Evolutionary conservation across 805 yeast genomes (phyloP).

Genomic region (Pichia nakasei): DNA sequence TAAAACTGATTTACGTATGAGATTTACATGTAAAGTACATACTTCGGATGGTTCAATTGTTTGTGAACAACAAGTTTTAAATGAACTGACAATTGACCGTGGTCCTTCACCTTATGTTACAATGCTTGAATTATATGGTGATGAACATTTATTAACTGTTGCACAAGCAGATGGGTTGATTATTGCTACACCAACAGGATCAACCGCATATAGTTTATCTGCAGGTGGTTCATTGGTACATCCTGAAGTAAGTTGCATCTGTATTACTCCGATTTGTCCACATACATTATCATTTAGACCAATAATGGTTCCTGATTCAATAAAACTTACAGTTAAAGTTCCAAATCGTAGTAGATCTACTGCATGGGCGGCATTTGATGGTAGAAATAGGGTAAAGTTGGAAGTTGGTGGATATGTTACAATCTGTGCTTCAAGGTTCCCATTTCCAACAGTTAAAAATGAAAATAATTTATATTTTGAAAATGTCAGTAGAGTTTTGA

Average conservation of each 20-base stretch:
- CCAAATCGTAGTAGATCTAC: constrained; percentile 74
- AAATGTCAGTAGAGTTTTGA: constrained; percentile 73
- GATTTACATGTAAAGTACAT: constrained; percentile 74
- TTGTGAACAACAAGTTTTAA: constrained; percentile 69
- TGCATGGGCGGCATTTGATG: constrained; percentile 97
- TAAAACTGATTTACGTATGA: constrained; percentile 71
- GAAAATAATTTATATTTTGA: constrained; percentile 73
- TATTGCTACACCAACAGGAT: constrained; percentile 91
- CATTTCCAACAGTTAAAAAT: constrained; percentile 86
- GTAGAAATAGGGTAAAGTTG: constrained; percentile 77
- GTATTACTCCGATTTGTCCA: constrained; percentile 94
- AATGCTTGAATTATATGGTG: constrained; percentile 82
- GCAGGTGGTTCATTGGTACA: constrained; percentile 96
- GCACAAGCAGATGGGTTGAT: constrained; percentile 94
- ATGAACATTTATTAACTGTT: constrained; percentile 72
- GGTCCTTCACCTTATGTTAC: constrained; percentile 93
- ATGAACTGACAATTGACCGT: constrained; percentile 84
- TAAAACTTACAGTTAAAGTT: constrained; percentile 73
- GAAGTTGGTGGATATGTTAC: constrained; percentile 78
- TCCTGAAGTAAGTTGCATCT: constrained; percentile 86
- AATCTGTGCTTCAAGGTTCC: constrained; percentile 77
- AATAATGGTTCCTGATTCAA: constrained; percentile 85
- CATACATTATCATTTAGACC: constrained; percentile 93
- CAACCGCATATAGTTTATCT: constrained; percentile 89
- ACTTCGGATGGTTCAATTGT: constrained; percentile 44